A percentile compares a stretch with the other conserved stretches of the same genome.
Evolutionary conservation across 441 rosid genomes (phyloP).

Genomic region (Jatropha multifida): DNA sequence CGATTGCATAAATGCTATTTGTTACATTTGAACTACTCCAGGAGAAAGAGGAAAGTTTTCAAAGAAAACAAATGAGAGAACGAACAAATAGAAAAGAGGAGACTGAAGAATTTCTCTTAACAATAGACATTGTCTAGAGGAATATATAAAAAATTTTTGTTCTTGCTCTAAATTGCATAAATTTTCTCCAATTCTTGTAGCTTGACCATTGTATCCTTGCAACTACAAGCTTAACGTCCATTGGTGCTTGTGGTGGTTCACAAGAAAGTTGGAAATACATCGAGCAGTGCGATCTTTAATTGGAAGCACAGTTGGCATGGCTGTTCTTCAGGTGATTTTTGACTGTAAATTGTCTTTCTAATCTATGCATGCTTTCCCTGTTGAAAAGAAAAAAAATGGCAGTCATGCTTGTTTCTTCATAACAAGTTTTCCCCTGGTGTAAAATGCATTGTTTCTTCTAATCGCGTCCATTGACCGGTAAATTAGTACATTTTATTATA

Average conservation of each 20-base stretch:
- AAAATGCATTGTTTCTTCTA: not conserved
- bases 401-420: not conserved
- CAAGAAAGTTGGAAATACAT: slow-evolving; percentile 81
- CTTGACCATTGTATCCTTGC: slow-evolving; percentile 87
- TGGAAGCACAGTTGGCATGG: slow-evolving; percentile 78
- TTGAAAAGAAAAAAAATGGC: not conserved
- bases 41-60: not conserved
- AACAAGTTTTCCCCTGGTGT: not conserved
- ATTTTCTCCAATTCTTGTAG: slow-evolving; percentile 29
- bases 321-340: slow-evolving; percentile 66
- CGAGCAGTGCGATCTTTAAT: slow-evolving; percentile 76
- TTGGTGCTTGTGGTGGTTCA: slow-evolving; percentile 42
- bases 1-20: not conserved
- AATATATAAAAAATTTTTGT: not conserved
- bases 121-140: no score
- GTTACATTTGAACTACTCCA: not conserved
- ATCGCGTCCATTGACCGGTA: no score
- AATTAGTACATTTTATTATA: no score
- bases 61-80: not conserved
- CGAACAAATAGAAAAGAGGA: no score
- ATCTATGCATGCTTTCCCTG: not conserved
- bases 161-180: not conserved
- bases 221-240: slow-evolving; percentile 51
- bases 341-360: not conserved
- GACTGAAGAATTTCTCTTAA: no score